Base-by-base conservation (phyloP, 2,329 filamentous ascomycete genomes). In the Botrytis byssoidea region DNA sequence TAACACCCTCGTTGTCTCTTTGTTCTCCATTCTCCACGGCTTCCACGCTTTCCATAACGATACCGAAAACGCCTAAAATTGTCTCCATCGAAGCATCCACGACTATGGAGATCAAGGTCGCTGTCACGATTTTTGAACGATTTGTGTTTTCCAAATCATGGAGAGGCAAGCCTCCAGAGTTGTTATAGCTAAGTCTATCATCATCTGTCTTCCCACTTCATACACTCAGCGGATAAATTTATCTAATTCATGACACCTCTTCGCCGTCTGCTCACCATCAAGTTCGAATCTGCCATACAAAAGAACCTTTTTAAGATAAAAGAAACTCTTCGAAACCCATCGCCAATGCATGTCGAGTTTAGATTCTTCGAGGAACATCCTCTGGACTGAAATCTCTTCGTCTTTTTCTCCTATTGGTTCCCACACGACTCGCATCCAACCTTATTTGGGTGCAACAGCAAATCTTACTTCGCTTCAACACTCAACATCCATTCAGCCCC, bases 311-410 rank as follows among this genome's bases (percentile, higher is more conserved):
- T 64, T 25, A 3, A 61, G 44, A 10, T n/a, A 46, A 5, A 76
- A 46, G 18, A 76, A 69, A 29, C 63, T 51, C 72, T 42, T 65
- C 42, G 79, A 78, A 6, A 79, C 80, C 79, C 81, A 81, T 60
- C 78, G 74, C 77, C 78, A 81, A 1, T 71, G 70, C 29, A 60
- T 55, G 6, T 65, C 29, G 3, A 74, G 44, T 55, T 68, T 68
- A 10, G 14, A 37, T 42, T 72, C 71, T 42, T 72, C 55, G 22
- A 72, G 59, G n/a, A 68, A 74, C 9, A 71, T 70, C 1, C 70
- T 22, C 3, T 22, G 9, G 8, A n/a, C n/a, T 10, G 65, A 44
- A 42, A 72, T 65, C 3, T 64, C 69, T 12, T 55, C 42, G n/a
- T 70, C 55, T 32, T 25, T 60, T 16, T 42, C 22, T 35, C 40